These are phyloP conservation scores for Amylocystis lapponica DNA, from an alignment of 768 basidiomycete species.

Conservation along the genomic window DNA sequence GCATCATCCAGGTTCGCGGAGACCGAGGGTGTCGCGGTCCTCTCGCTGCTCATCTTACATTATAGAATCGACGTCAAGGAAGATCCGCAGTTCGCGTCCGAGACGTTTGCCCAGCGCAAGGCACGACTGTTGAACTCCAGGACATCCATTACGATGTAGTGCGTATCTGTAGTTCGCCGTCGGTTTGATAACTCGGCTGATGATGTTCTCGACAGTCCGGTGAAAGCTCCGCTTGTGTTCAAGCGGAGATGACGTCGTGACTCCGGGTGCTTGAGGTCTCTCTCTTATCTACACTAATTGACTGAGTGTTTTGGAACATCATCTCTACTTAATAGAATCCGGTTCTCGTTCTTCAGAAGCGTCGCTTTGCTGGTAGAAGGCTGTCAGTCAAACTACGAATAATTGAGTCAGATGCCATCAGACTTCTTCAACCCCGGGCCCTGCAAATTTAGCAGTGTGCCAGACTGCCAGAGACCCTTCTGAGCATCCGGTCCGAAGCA, in stretches of 20 bases:
- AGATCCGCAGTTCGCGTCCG: slow-evolving; percentile 41
- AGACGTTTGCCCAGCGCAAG: slow-evolving; percentile 42
- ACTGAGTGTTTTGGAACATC: too few species aligned
- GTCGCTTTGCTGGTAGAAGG: too few species aligned
- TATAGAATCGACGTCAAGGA: slow-evolving; percentile 46
- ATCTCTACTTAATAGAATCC: too few species aligned
- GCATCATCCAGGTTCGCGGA: slow-evolving; percentile 35
- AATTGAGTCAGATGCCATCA: too few species aligned
- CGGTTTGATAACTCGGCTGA: background rate
- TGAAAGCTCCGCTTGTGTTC: slow-evolving; percentile 17
- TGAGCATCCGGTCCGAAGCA: too few species aligned
- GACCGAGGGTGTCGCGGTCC: slow-evolving; percentile 43
- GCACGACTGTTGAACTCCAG: slow-evolving; percentile 33
- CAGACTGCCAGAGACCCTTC: too few species aligned
- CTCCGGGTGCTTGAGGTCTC: too few species aligned
- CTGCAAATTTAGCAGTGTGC: too few species aligned
- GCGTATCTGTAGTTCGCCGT: slow-evolving; percentile 10
- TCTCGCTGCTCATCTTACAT: slow-evolving; percentile 40
- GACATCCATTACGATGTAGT: slow-evolving; percentile 41
- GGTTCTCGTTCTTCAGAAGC: too few species aligned
- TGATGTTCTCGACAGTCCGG: slow-evolving; percentile 5
- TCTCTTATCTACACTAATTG: too few species aligned
- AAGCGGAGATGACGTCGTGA: slow-evolving; percentile 10
- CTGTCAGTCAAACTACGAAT: too few species aligned
- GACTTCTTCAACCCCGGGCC: too few species aligned